These are phyloP conservation scores for Tylopilus vinaceipallidus DNA, from an alignment of 768 basidiomycete species.

Conservation along the genomic window DNA sequence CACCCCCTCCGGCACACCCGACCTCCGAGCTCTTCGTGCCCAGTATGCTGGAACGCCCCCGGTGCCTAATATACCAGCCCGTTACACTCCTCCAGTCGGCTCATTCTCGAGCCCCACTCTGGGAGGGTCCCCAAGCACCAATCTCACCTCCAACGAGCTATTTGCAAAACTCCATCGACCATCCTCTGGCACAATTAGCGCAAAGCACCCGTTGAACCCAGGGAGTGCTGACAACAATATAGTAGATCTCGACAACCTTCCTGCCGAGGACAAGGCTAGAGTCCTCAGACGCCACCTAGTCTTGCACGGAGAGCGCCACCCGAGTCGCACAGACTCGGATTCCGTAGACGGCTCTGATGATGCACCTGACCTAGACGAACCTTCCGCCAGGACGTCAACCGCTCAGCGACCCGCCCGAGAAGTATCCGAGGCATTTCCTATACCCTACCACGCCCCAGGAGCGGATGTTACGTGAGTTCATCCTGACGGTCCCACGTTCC, in stretches of 20 bases:
- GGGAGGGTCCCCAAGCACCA: constrained; percentile 9
- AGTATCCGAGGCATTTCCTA: constrained; percentile 74
- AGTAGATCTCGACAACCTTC: constrained; percentile 55
- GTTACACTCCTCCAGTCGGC: constrained; percentile 48
- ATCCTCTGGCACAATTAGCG: constrained; percentile 39
- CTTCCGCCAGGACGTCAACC: constrained; percentile 24
- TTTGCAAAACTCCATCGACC: constrained; percentile 16
- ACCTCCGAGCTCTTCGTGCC: constrained; percentile 61
- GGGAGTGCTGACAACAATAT: constrained; percentile 28
- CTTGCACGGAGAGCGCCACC: constrained; percentile 57
- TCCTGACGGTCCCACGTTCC: constrained; percentile 3
- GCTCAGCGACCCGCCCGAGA: constrained; percentile 37
- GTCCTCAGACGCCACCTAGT: constrained; percentile 82
- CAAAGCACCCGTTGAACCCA: constrained; percentile 33
- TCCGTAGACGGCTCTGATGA: constrained; percentile 28
- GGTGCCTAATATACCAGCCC: constrained; percentile 49
- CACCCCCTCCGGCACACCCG: constrained; percentile 62
- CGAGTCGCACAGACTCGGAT: constrained; percentile 20
- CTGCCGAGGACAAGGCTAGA: constrained; percentile 81
- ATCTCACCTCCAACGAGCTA: constrained; percentile 10
- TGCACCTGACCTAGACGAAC: constrained; percentile 10
- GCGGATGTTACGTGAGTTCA: constrained; percentile 87
- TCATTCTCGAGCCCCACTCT: constrained; percentile 10
- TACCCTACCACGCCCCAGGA: constrained; percentile 83
- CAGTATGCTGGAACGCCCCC: constrained; percentile 61